phyloP scores from a whole-genome alignment of 2,329 filamentous ascomycete genomes.

The Diaporthe destruens region DNA sequence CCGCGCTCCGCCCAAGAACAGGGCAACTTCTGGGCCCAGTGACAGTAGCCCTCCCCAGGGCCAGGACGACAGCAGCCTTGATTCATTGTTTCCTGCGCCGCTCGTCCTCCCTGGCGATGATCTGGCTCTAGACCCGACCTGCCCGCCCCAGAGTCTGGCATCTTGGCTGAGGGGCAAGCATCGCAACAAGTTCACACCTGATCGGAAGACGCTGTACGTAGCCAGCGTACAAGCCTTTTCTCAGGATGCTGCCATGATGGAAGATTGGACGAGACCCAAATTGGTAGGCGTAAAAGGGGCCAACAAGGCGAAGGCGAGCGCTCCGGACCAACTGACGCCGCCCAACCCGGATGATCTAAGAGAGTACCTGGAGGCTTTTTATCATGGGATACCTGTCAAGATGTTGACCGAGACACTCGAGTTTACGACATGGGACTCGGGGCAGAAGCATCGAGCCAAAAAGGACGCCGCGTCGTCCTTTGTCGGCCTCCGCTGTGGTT shows the following conservation, averaged over 20 bases:
- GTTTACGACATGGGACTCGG: constrained; percentile 63
- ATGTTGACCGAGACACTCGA: constrained; percentile 53
- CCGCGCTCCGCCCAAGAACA: constrained; percentile 42
- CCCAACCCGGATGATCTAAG: constrained; percentile 50
- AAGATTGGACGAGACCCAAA: constrained; percentile 57
- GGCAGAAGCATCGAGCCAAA: constrained; percentile 20
- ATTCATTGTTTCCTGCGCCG: constrained; percentile 66
- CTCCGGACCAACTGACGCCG: constrained; percentile 45
- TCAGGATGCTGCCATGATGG: constrained; percentile 53
- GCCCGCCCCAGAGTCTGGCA: constrained; percentile 63
- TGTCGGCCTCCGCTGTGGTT: constrained; percentile 59
- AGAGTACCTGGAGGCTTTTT: constrained; percentile 60
- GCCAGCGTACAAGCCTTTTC: constrained; percentile 58
- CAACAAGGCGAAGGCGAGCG: constrained; percentile 57
- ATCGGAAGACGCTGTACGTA: constrained; percentile 67
- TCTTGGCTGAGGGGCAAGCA: constrained; percentile 61
- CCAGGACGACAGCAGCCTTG: constrained; percentile 43
- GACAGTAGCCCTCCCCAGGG: constrained; percentile 17
- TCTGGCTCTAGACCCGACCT: constrained; percentile 65
- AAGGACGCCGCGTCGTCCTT: constrained; percentile 46
- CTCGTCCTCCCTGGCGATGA: constrained; percentile 72
- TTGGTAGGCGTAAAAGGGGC: constrained; percentile 51
- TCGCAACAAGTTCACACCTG: constrained; percentile 62
- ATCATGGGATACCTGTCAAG: constrained; percentile 66
- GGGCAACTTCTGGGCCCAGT: neutral